Base-by-base conservation (phyloP, 768 basidiomycete species). In the Lactarius vividus region DNA sequence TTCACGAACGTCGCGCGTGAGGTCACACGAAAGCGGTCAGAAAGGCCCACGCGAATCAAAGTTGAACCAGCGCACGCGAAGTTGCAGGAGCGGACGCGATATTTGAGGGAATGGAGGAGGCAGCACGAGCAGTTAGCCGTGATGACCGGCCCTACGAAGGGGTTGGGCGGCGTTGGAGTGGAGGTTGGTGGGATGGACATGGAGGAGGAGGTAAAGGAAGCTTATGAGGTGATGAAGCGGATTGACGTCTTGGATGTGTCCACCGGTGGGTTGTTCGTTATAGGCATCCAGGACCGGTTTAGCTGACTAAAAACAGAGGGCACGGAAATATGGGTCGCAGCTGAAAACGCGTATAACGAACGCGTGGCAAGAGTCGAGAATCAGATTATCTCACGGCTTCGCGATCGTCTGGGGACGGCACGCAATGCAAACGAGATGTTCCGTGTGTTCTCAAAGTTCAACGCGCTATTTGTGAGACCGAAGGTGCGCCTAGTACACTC, bases 341-440 rank as follows among this genome's bases (percentile, higher is more conserved):
- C 96, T 2, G 97, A 98, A 78, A 94, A 93, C 63, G 94, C 95
- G 5, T 99, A 99, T 75, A 98, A 98, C 71, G 96, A 98, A 77
- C 89, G 96, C 26, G 96, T 98, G 29, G 91, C 97, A 2, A 83
- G 96, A 15, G 96, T 99, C 23, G 97, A 99, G 79, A 98, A 98
- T 78, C 96, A 98, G 76, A 98, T 98, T 74, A 98, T 98, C 75
- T 91, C 96, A 18, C 83, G 93, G 39, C 76, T 99, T 56, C 84
- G 96, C 29, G 96, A 98, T 76, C 83, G 93, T 65, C 82, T 98
- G 13, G 97, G 94, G 16, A 96, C 94, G 18, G 97, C 97, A 28
- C 81, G 95, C 37, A 99, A 98, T 75, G 96, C 97, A 18, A 96
- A 97, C 75, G 97, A 98, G 79, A 99, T 98, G 97, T 98, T 99